Evolutionary conservation across 2,329 filamentous ascomycete genomes (phyloP).

Genomic region (Colletotrichum trifolii): DNA sequence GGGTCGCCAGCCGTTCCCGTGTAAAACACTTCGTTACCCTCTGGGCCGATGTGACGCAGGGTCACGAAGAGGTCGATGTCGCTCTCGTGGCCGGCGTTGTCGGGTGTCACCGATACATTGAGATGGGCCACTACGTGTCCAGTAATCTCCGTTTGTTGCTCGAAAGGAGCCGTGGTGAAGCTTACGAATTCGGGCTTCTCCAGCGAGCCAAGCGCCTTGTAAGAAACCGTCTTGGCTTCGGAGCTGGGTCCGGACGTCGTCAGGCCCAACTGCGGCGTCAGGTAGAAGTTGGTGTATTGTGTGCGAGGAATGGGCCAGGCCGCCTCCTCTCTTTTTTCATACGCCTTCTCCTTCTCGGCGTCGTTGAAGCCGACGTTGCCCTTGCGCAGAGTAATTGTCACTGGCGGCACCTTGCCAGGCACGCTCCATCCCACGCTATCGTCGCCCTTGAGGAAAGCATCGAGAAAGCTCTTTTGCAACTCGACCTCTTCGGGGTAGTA

Average conservation of each 20-base stretch:
- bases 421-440: slow-evolving; percentile 71
- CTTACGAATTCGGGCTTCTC: slow-evolving; percentile 64
- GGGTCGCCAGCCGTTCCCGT: slow-evolving; percentile 74
- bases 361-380: slow-evolving; percentile 76
- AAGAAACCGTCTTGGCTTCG: slow-evolving; percentile 54
- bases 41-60: slow-evolving; percentile 65
- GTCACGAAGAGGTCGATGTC: slow-evolving; percentile 75
- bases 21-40: slow-evolving; percentile 69
- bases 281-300: slow-evolving; percentile 69
- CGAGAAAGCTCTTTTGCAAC: slow-evolving; percentile 74
- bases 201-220: slow-evolving; percentile 68
- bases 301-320: slow-evolving; percentile 77
- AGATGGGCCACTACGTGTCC: slow-evolving; percentile 74
- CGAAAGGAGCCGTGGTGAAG: slow-evolving; percentile 68
- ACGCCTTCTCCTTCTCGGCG: slow-evolving; percentile 67
- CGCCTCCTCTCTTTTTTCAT: slow-evolving; percentile 64
- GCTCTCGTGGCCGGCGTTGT: slow-evolving; percentile 50
- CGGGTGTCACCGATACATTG: slow-evolving; percentile 71
- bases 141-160: slow-evolving; percentile 75
- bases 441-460: slow-evolving; percentile 76
- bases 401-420: slow-evolving; percentile 67
- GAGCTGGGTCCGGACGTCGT: slow-evolving; percentile 43
- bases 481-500: slow-evolving; percentile 78
- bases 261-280: slow-evolving; percentile 60
- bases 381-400: slow-evolving; percentile 71